Base-by-base conservation (phyloP, 257 asterid species). In the Gardenia jasminoides region DNA sequence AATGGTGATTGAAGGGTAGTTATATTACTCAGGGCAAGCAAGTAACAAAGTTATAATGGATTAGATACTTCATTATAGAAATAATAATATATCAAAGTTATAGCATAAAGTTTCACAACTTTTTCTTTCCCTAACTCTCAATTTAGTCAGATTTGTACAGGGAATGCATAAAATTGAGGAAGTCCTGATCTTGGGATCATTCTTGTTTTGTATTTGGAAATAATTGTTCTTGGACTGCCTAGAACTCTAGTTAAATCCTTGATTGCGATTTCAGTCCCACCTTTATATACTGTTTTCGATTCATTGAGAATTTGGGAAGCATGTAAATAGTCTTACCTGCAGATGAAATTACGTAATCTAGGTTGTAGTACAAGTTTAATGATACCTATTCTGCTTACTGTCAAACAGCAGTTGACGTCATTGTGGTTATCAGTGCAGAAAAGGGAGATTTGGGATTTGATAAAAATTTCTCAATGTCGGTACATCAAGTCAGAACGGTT, bases 401-500 rank as follows among this genome's bases (percentile, higher is more conserved):
- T 54, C 22, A 26, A 33, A 26, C 30, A 43, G 31, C 67, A 30
- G 30, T 79, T 44, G 39, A 52, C 61, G 43, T 59, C 54, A 44
- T 30, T 28, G 71, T 10, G 22, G 20, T 43, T 24, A 30, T 58
- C 59, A 28, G 19, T 30, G 44, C 79, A 17, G 54, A 41, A 30
- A 41, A 11, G 26, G 11, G 33, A 72, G 24, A 41, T 10, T 13
- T 72, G 70, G 41, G 43, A 61, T 71, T 62, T 31, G 41, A 20
- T 68, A 33, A 0, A 15, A 22, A 36, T 31, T 64, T 68, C 46
- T 7, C 26, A 20, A 80, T 80, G 83, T 30, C 48, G 16, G 19
- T n/a, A 33, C 72, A 72, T 81, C 88, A 78, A 76, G 70, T 84
- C 30, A 77, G 77, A 81, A 84, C 72, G n/a, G 59, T 58, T 3